Base-by-base conservation (phyloP, 2,329 filamentous ascomycete genomes). In the Tricladium varicosporioides region DNA sequence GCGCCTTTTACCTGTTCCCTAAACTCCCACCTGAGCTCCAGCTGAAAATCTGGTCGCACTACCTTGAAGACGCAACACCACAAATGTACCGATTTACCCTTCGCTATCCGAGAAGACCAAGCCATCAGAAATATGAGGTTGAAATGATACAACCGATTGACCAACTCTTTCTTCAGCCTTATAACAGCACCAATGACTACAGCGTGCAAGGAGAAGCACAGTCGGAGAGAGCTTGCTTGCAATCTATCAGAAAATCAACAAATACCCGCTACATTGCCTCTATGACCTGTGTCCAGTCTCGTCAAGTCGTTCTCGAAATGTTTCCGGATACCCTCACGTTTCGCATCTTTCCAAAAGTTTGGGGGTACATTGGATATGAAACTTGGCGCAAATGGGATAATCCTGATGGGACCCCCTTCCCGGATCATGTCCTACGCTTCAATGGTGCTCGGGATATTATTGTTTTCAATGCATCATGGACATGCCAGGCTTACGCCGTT, bases 371-470 rank as follows among this genome's bases (percentile, higher is more conserved):
- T 9, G 5, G 7, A 9, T 11, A 40, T n/a, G 43, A 40, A 1
- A 15, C 8, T 40, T 13, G 5, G 5, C 22, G 33, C n/a, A 13
- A 22, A 11, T n/a, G 5, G 14, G 53, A 36, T 22, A n/a, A 8
- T 15, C 18, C 22, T 13, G 19, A 48, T 15, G 19, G 15, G 4
- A 5, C 22, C 8, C 5, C 19, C 15, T 54, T 33, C 22, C 55
- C 55, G 22, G 51, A 53, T 16, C 22, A 48, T 48, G 16, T 52
- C 22, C 19, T 58, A 7, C 51, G 56, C 33, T 54, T 58, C 31
- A 58, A 51, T 18, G 43, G 52, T 27, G 43, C 18, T 14, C 47
- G 51, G 22, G 56, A 58, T 51, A 54, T 51, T 45, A 16, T 57
- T 22, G n/a, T 57, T 31, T 44, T 57, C 14, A 14, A 53, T 16